Base-by-base conservation (phyloP, 495 filamentous ascomycete species). In the Aspergillus indologenus region DNA sequence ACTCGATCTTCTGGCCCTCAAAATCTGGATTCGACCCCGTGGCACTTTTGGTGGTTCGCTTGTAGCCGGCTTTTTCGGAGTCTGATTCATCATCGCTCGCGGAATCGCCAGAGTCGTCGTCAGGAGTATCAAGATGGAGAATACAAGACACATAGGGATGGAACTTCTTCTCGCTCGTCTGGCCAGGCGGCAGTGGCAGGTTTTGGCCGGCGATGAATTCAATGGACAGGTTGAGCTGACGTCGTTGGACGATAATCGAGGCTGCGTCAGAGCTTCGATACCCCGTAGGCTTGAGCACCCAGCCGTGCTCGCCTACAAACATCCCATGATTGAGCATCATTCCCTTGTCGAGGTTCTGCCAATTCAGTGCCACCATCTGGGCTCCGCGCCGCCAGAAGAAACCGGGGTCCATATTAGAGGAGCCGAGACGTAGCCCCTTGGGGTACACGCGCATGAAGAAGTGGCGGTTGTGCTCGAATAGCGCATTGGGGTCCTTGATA, bases 251-350 rank as follows among this genome's bases (percentile, higher is more conserved):
- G 3, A 65, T 61, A 0, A 50, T 50, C 0, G 62, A 56, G 20
- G 60, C 57, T 8, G 56, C 52, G 5, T 71, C 65, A 23, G 67
- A 56, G 61, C 79, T 80, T 43, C 83, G 78, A 62, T 86, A 89
- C 19, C 85, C 88, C 23, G 78, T 68, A 0, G 93, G 92, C 65
- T 98, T 98, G 1, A 94, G 78, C 1, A 94, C 85, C 79, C 90
- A 98, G 18, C 93, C 93, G 5, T 77, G 79, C 1, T 87, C 87
- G 12, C 86, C 87, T 4, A 81, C 80, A 68, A 98, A 98, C 91
- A 97, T 93, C 57, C 84, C 93, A 65, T 91, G 85, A 66, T 96
- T 96, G 1, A 96, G 82, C 93, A 97, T 97, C 88, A 91, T 95
- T 14, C 90, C 92, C 57, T 87, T 86, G 66, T 97, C 93, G 66